These are phyloP conservation scores for Mariannaea elegans DNA, from an alignment of 2,329 filamentous ascomycete genomes.

Conservation along the genomic window DNA sequence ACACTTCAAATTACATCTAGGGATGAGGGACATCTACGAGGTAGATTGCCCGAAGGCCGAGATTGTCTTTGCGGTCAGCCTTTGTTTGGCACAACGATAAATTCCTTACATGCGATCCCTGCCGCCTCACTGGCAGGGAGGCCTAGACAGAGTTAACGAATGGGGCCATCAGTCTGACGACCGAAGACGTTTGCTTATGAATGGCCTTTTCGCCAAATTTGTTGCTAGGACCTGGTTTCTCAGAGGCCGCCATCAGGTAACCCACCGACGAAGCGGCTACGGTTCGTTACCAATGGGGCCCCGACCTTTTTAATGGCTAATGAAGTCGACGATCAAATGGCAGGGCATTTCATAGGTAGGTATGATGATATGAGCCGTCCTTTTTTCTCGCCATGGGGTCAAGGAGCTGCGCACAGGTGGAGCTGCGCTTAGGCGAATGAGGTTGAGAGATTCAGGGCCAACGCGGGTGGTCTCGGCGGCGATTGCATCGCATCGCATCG, in stretches of 20 bases:
- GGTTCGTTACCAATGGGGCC: neutral
- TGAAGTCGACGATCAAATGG: no score
- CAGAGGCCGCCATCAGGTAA: neutral
- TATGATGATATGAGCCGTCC: no score
- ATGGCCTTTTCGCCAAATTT: neutral
- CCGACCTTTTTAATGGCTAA: neutral
- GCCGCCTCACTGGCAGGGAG: neutral
- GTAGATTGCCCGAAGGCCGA: neutral
- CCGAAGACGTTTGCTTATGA: neutral
- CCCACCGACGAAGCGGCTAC: neutral
- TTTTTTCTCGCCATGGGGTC: neutral
- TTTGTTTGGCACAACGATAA: neutral
- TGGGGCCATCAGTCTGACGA: slow-evolving; percentile 17
- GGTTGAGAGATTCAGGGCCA: neutral
- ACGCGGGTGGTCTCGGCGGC: slow-evolving; percentile 21
- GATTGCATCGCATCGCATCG: slow-evolving; percentile 15
- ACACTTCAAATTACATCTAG: neutral
- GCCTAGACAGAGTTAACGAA: neutral
- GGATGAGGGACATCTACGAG: neutral
- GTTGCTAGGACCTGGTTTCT: neutral
- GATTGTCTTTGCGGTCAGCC: neutral
- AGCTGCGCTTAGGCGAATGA: slow-evolving; percentile 14
- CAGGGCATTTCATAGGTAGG: no score
- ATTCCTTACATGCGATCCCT: neutral
- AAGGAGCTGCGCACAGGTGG: slow-evolving; percentile 13